These are phyloP conservation scores for Fusarium stilboides DNA, from an alignment of 2,329 filamentous ascomycete species.

Conservation along the genomic window DNA sequence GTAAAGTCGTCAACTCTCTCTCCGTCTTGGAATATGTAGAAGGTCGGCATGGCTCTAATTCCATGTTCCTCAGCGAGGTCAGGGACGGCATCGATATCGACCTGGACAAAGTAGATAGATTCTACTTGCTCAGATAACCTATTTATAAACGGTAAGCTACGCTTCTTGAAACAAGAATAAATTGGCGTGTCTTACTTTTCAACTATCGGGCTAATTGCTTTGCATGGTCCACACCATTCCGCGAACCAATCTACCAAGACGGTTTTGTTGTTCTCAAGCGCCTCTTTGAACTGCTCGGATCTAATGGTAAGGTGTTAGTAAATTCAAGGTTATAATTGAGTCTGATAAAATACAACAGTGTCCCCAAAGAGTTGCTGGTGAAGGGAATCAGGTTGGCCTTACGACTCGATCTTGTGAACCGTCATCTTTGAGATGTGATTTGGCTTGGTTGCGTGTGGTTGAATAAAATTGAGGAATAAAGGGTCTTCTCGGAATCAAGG, in stretches of 20 bases:
- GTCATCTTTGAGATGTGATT: background rate
- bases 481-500: too few species aligned
- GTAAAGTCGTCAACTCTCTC: background rate
- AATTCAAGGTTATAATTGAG: background rate
- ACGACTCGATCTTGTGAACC: background rate
- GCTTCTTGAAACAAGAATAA: rapidly evolving
- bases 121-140: rapidly evolving
- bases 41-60: constrained; percentile 23
- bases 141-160: background rate
- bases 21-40: constrained; percentile 1
- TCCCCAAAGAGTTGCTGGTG: background rate
- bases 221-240: constrained; percentile 26
- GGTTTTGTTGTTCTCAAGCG: background rate
- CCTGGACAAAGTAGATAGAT: background rate
- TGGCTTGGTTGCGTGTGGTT: background rate
- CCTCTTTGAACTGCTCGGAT: background rate
- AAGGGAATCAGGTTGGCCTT: background rate
- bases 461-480: background rate
- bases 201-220: constrained; percentile 1
- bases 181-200: background rate
- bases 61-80: constrained; percentile 3
- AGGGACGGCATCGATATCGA: background rate
- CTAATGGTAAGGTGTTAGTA: rapidly evolving
- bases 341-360: background rate
- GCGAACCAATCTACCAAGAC: constrained; percentile 24